phyloP scores from a whole-genome alignment of 1,139 yeast species.

The Magnusiomyces clavatus region DNA sequence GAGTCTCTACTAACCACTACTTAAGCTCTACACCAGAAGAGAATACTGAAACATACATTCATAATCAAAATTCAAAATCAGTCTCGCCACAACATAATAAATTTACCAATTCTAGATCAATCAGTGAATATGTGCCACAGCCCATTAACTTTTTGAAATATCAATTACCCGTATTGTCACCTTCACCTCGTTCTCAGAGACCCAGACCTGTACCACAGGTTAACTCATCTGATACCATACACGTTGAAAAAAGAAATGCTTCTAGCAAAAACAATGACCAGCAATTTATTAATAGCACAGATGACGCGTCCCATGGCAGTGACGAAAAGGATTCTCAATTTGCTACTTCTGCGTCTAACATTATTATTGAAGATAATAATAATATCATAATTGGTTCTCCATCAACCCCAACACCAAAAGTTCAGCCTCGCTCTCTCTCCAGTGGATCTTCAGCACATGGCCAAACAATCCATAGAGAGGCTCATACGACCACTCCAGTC shows the following conservation, averaged over 20 bases:
- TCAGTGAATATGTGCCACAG: slow-evolving; percentile 14
- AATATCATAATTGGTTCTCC: neutral
- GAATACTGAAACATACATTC: too few species aligned
- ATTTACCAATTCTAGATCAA: slow-evolving; percentile 2
- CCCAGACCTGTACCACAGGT: neutral
- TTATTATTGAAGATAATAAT: neutral
- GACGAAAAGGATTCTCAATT: neutral
- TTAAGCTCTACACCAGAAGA: too few species aligned
- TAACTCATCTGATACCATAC: neutral
- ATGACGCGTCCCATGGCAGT: neutral
- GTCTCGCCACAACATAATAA: too few species aligned
- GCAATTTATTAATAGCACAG: neutral
- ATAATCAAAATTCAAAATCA: too few species aligned
- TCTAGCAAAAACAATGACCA: neutral
- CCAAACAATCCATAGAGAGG: slow-evolving; percentile 1
- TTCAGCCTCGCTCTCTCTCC: slow-evolving; percentile 5
- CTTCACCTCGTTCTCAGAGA: neutral
- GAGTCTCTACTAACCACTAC: too few species aligned
- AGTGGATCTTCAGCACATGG: slow-evolving; percentile 6
- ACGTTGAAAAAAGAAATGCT: neutral
- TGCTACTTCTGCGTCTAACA: neutral
- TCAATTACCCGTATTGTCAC: too few species aligned
- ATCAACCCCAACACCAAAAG: slow-evolving; percentile 1
- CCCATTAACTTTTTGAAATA: slow-evolving; percentile 1
- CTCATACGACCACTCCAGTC: neutral